These are phyloP conservation scores for Nothophaeocryptopus gaeumannii DNA, from an alignment of 2,329 filamentous ascomycete species.

Conservation along the genomic window DNA sequence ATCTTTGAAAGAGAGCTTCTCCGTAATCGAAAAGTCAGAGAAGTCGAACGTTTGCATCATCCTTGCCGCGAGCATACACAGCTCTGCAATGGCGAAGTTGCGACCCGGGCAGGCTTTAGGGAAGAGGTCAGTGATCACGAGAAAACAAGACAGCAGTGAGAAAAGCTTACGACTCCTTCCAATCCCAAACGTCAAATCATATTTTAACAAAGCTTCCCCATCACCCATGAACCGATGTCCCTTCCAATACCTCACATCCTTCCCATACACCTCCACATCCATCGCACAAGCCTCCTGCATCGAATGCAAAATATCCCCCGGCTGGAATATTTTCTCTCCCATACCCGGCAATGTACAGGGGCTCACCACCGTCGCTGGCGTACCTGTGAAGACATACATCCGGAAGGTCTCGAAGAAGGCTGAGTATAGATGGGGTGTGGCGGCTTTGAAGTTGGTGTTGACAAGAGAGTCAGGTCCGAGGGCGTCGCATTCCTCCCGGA, in stretches of 20 bases:
- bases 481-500: slow-evolving; percentile 9
- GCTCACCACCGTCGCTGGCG: slow-evolving; percentile 7
- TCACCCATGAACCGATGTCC: slow-evolving; percentile 10
- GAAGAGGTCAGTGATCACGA: background rate
- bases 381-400: slow-evolving; percentile 11
- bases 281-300: slow-evolving; percentile 8
- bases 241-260: slow-evolving; percentile 8
- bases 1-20: background rate
- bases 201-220: slow-evolving; percentile 6
- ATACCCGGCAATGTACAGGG: slow-evolving; percentile 10
- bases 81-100: slow-evolving; percentile 10
- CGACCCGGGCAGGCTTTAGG: slow-evolving; percentile 10
- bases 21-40: slow-evolving; percentile 1
- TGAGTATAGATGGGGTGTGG: slow-evolving; percentile 9
- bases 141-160: background rate
- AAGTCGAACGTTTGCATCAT: slow-evolving; percentile 7
- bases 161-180: slow-evolving; percentile 9
- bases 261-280: slow-evolving; percentile 8
- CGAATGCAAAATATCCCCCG: slow-evolving; percentile 6
- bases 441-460: slow-evolving; percentile 6
- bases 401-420: slow-evolving; percentile 13
- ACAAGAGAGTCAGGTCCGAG: background rate
- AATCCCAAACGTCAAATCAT: slow-evolving; percentile 9
- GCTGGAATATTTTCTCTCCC: slow-evolving; percentile 9
- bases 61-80: slow-evolving; percentile 10